Base-by-base conservation (phyloP, 1,139 yeast species). In the Casaregolazyma lundiana region DNA sequence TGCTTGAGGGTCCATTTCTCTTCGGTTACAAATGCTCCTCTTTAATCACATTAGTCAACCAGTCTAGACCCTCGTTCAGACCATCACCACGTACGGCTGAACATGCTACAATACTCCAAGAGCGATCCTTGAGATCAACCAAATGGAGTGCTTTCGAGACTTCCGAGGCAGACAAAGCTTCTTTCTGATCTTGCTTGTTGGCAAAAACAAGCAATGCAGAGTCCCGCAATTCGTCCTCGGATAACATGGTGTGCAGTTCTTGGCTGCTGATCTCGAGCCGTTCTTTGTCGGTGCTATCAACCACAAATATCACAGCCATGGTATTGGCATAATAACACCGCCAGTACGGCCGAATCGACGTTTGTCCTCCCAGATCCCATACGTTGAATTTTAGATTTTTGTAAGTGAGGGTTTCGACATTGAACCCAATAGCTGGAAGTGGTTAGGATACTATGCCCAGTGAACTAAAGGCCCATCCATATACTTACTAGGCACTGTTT, bases 61-160 rank as follows among this genome's bases (percentile, higher is more conserved):
- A 92, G 66, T 92, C 97, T 61, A 92, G 76, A 44, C 98, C 98
- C 66, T 92, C 97, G 16, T 88, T 83, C 60, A 92, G 77, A 35
- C 97, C 98, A 64, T 92, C 97, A 41, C 98, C 98, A 55, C 88
- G 84, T 51, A 90, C 80, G 20, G 98, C 98, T 70, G 96, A 85
- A 56, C 96, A 85, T 4, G 97, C 97, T 53, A 90, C 96, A 54
- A 92, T 92, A 60, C 96, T 87, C 98, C 98, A 92, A 63, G 95
- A 86, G 65, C 98, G 78, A 66, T 92, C 98, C 67, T 90, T 90
- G 63, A 92, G 75, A 49, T 87, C 95, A 4, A 90, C 89, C 56
- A 92, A 71, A 53, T 84, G 83, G 55, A 92, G 74, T 13, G 95
- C 90, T 57, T 86, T 88, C 1, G 95, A 83, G 9, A 92, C 97